Base-by-base conservation (phyloP, 352 stramenopile genomes). In the Globisporangium megalacanthum region DNA sequence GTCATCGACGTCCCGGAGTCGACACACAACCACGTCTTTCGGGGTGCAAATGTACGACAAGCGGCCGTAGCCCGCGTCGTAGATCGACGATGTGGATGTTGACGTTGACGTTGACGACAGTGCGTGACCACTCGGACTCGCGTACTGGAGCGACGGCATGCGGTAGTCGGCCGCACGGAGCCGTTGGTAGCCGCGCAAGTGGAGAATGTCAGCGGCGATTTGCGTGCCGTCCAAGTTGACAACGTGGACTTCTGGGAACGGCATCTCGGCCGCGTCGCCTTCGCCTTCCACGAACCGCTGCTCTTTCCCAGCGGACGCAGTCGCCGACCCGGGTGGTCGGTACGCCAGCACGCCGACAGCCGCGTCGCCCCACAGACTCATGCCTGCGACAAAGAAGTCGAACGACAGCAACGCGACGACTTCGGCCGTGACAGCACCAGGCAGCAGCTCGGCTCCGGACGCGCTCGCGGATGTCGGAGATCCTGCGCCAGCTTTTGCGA, bases 1-100 rank as follows among this genome's bases (percentile, higher is more conserved):
- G 56, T 94, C 84, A 48, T 94, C 82, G 15, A 82, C 77, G 42
- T 92, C 84, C 15, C 84, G 81, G 15, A 89, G 49, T 0, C 84
- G 84, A 55, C 84, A 94, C 15, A 94, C 79, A n/a, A 94, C 81
- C 6, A 94, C 84, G 35, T 94, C 84, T 46, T 92, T 94, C 3
- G 84, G 84, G 0, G 84, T 90, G 45, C 84, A 94, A 20, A 94
- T 77, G 59, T 92, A 94, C 45, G 79, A 60, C 4, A 94, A 65
- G 36, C 75, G 72, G 0, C 79, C 79, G 46, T 77, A 82, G 0
- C 81, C 81, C 42, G 78, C 77, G 37, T 92, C 79, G 55, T 92
- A 89, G 45, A 89, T 84, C 9, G 75, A 81, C 6, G 65, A 53
- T 6, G 65, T 50, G 4, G 65, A 53, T 6, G 65, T 50, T 33